phyloP scores from a whole-genome alignment of 148 eudicot species.

The Fagopyrum esculentum region DNA sequence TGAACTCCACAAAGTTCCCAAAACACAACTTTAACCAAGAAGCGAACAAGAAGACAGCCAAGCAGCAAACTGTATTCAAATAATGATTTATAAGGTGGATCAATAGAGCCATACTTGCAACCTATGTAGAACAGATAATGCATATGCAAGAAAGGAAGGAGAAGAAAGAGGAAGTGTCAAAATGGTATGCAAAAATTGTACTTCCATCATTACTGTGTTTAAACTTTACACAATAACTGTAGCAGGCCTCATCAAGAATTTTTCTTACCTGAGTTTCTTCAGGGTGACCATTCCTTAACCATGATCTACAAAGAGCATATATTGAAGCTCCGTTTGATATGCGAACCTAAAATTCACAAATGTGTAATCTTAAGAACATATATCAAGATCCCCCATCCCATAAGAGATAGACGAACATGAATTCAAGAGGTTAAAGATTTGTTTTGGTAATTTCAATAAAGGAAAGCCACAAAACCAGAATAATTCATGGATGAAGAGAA shows the following conservation, averaged over 20 bases:
- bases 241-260: slow-evolving; percentile 1
- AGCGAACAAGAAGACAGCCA: background rate
- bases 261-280: slow-evolving; percentile 11
- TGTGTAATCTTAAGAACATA: background rate
- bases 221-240: background rate
- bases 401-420: too few species aligned
- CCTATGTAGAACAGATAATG: background rate
- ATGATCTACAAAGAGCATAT: slow-evolving; percentile 15
- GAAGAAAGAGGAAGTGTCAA: background rate
- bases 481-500: background rate
- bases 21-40: background rate
- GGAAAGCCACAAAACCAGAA: background rate
- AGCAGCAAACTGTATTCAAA: background rate
- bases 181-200: background rate
- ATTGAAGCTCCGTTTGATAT: slow-evolving; percentile 10
- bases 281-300: slow-evolving; percentile 16
- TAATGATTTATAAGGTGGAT: background rate
- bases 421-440: background rate
- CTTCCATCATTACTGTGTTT: background rate
- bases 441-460: background rate
- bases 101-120: background rate
- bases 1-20: background rate
- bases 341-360: slow-evolving; percentile 11
- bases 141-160: background rate
- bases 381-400: background rate